Base-by-base conservation (phyloP, 768 basidiomycete species). In the Auricularia sp. region DNA sequence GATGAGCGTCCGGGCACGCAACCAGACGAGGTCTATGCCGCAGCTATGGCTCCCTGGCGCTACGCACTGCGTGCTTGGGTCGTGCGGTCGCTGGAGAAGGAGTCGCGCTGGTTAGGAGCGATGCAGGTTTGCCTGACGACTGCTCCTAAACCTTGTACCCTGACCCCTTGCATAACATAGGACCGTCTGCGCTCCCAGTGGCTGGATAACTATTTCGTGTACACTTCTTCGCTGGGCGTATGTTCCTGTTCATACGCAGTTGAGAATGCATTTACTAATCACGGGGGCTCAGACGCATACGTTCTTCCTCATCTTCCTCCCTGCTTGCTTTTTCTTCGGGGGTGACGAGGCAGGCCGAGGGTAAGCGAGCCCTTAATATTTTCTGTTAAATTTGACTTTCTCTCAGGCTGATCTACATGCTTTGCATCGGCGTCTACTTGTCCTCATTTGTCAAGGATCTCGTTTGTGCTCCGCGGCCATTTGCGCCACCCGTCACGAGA, bases 221-320 rank as follows among this genome's bases (percentile, higher is more conserved):
- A 94, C 67, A 85, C 89, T 0, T 92, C 90, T 0, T 81, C 87
- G 0, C 78, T 92, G 10, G 93, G 85, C 0, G 56, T 59, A 35
- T n/a, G 56, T 35, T 8, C 8, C 21, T 51, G 11, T 21, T 18
- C 47, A 10, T 51, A 18, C 10, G 5, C 18, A 8, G 39, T 14
- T 14, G 7, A 18, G 1, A 21, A 51, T 18, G 47, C 47, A 18
- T 16, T 1, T 6, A 6, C 21, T 11, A 21, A 51, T 21, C 18
- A 18, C 47, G 47, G 10, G 6, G 18, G 47, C 47, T 6, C 11
- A 59, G 56, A 92, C 91, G 0, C 93, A 94, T 70, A 93, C 90
- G 0, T 98, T 94, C 77, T 98, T 98, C 81, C 92, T 96, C 89
- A 83, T 85, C 37, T 82, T 90, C 66, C 78, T 99, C 5, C 96